These are phyloP conservation scores for Hyphodiscus sp. DNA, from an alignment of 2,329 filamentous ascomycete species.

Conservation along the genomic window DNA sequence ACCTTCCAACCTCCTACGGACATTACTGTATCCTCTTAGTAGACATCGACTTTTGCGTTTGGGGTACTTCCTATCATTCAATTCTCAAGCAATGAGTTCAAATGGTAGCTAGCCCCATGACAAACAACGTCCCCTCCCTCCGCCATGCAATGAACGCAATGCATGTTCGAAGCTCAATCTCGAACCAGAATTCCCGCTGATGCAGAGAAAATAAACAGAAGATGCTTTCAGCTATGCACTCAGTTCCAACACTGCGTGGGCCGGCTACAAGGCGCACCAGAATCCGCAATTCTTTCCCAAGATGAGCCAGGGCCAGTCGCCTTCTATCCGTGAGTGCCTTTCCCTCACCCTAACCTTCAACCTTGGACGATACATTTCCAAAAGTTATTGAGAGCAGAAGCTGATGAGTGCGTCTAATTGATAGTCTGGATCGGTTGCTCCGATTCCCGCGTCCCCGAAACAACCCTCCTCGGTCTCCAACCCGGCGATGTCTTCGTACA, in stretches of 20 bases:
- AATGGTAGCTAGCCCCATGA: neutral
- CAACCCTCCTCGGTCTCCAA: conserved; percentile 68
- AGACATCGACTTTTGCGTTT: neutral
- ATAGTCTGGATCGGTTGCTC: conserved; percentile 80
- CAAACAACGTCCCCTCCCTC: neutral
- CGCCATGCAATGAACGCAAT: neutral
- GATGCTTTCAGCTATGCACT: conserved; percentile 51
- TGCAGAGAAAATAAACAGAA: conserved; percentile 2
- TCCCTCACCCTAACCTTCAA: neutral
- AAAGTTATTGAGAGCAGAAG: neutral
- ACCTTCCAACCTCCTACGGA: neutral
- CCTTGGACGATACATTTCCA: neutral
- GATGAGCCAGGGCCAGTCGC: conserved; percentile 60
- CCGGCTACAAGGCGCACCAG: conserved; percentile 54
- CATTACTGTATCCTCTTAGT: neutral
- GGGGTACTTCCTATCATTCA: neutral
- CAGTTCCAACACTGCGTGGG: conserved; percentile 65
- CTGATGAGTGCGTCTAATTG: neutral
- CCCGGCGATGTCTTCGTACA: conserved; percentile 85
- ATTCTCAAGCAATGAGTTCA: neutral
- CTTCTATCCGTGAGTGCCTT: conserved; percentile 47
- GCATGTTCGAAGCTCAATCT: neutral
- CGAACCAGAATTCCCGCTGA: neutral
- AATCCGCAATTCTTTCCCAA: conserved; percentile 67
- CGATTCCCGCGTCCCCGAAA: conserved; percentile 79